Evolutionary conservation across 805 yeast genomes (phyloP), one percentile per base, ranked within the genome.

Genomic region (Saturnispora mendoncae): DNA sequence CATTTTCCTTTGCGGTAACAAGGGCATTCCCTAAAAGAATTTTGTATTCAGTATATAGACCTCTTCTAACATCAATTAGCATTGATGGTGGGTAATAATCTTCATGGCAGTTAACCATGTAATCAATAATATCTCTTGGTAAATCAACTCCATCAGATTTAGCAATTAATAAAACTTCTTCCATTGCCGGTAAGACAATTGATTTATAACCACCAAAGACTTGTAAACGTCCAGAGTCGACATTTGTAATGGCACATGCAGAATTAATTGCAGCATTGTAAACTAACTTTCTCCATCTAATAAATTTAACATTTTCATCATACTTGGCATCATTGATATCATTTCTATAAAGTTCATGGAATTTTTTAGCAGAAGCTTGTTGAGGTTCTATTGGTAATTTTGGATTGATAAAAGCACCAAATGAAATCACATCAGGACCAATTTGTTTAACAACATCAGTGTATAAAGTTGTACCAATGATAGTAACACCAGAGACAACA

Each of bases 191-290:
- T 41, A 54, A 51, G 18, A 50, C 54, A 12, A 57, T 38, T 2
- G 55, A 30, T 15, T 57, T 57, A 24, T 47, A 46, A 34, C 60
- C 61, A 20, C 59, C 59, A 42, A 54, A 59, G 1, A 51, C 6
- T 25, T 52, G 59, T 13, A 63, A 40, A 28, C 66, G 56, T 23
- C 71, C 71, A 27, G 59, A 61, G 39, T 68, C 72, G 32, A 62
- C 58, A 29, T 59, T 54, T 19, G 70, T 66, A 41, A 68, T 52
- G 3, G 71, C 65, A 48, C 72, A 61, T 6, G 69, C 55, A 2
- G 76, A 60, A 53, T 71, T 71, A 39, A 68, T 58, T 2, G 72
- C 58, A 29, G 71, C 71, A 44, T 71, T 71, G 54, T 70, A 71
- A 20, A 71, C 57, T 45, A 71, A 55, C 46, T 71, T 71, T 35